phyloP scores from a whole-genome alignment of 2,329 filamentous ascomycete species.

The Herpotrichia juniperi region DNA sequence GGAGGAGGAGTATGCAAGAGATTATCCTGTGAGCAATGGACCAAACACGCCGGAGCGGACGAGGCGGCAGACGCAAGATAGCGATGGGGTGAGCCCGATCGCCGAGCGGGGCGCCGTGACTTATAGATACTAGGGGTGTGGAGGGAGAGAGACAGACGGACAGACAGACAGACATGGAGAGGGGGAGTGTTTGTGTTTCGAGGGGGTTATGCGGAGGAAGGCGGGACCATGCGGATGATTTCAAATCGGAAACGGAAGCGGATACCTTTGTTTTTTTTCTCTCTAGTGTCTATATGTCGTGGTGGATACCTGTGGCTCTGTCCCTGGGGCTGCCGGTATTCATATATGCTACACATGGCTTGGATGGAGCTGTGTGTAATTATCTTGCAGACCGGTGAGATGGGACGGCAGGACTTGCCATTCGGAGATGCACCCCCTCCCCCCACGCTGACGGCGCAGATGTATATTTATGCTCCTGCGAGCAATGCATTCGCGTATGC shows the following conservation, averaged over 20 bases:
- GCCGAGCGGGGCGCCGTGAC: constrained; percentile 44
- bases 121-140: constrained; percentile 40
- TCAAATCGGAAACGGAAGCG: neutral
- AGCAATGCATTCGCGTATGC: no score
- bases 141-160: no score
- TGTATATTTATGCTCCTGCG: neutral
- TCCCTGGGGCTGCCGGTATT: no score
- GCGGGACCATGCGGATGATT: neutral
- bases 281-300: constrained; percentile 5
- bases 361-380: no score
- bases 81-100: constrained; percentile 41
- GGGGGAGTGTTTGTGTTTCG: constrained; percentile 4
- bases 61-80: constrained; percentile 13
- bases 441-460: neutral
- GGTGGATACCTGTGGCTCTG: neutral
- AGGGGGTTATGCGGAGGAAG: constrained; percentile 6
- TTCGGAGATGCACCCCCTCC: neutral
- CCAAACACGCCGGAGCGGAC: constrained; percentile 33
- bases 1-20: constrained; percentile 31
- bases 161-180: no score
- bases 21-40: constrained; percentile 23
- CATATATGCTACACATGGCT: no score
- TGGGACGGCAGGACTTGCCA: neutral
- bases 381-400: no score
- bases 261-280: neutral